Evolutionary conservation across 208 protist species (phyloP), one percentile per base, ranked within the genome.

Genomic region (Trypanosoma avium): DNA sequence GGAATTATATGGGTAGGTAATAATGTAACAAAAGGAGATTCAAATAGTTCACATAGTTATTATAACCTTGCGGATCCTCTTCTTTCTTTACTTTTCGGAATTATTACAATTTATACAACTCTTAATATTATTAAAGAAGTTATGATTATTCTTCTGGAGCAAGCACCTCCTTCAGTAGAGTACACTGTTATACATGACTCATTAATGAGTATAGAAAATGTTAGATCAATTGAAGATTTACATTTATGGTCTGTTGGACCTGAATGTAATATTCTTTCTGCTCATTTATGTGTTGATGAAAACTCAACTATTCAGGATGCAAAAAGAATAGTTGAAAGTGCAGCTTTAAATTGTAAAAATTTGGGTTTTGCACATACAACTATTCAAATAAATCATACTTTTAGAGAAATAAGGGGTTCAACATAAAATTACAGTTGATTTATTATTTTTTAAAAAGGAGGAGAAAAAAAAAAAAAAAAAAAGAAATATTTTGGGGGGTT

Each of bases 41-140:
- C 30, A 12, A 58, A 6, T 36, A 67, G 52, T 29, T 27, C 33
- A 4, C 45, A 58, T 35, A 74, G 67, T 12, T 54, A 57, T 33
- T 88, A 69, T 56, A 85, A 88, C 27, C 57, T 85, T 7, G 75
- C 75, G 1, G 81, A 88, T 66, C 81, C 81, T 9, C 45, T 81
- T 19, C 50, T 59, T 1, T 81, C 81, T 13, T 29, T 85, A 26
- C 48, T 85, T 8, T 88, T 88, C 47, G 79, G 55, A 15, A 29
- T 79, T 4, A 72, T 85, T 42, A 79, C 75, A 17, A 43, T 88
- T 9, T 67, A 66, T 1, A 85, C 78, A 3, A 85, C 81, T 8
- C 45, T 46, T 21, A 32, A 32, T 30, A 36, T 85, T 0, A n/a
- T 83, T 0, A 55, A 50, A 15, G 61, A 82, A 30, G 70, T 80